A percentile compares a stretch with the other conserved stretches of the same genome.
Evolutionary conservation across 176 grass and related monocot genomes (phyloP).

Genomic region (Bonia amplexicaulis): DNA sequence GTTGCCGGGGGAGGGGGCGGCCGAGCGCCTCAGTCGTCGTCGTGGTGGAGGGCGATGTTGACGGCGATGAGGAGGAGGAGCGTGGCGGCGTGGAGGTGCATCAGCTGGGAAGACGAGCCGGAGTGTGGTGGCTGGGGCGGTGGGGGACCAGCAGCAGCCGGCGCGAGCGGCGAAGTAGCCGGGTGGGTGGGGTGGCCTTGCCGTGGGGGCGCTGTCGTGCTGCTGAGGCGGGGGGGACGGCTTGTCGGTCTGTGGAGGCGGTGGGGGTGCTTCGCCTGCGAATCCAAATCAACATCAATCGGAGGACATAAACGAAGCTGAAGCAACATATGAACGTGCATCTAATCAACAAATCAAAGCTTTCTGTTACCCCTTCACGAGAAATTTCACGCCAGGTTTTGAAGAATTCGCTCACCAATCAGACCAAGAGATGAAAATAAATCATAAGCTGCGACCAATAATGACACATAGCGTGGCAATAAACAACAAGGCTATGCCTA

Average conservation of each 20-base stretch:
- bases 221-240: neutral
- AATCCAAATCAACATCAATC: neutral
- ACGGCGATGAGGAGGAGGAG: neutral
- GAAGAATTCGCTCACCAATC: too few relatives aligned
- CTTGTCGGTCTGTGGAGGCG: neutral
- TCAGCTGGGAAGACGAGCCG: neutral
- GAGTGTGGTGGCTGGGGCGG: neutral
- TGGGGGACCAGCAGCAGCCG: neutral
- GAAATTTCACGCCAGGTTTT: too few relatives aligned
- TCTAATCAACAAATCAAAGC: neutral
- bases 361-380: too few relatives aligned
- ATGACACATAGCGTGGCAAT: too few relatives aligned
- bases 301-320: too few relatives aligned
- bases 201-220: neutral
- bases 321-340: too few relatives aligned
- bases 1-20: neutral
- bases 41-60: neutral
- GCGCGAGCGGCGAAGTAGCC: neutral
- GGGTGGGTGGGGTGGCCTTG: neutral
- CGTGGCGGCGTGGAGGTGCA: neutral
- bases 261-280: conserved; percentile 2
- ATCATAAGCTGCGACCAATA: too few relatives aligned
- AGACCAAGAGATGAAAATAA: too few relatives aligned
- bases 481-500: too few relatives aligned
- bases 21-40: neutral